Evolutionary conservation across 78 protist genomes (phyloP).

Genomic region (Acrasis kona): DNA sequence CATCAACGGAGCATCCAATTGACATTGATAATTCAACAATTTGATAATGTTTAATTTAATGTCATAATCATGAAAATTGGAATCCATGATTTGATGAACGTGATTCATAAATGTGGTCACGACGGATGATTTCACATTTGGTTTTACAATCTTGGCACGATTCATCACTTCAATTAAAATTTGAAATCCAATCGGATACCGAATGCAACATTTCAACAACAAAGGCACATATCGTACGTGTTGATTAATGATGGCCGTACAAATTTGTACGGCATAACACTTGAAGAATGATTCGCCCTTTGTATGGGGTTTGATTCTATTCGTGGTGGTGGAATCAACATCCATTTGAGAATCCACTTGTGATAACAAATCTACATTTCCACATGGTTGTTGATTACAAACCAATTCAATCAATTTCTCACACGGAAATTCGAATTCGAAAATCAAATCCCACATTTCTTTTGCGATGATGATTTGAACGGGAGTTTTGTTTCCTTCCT

Average conservation of each 20-base stretch:
- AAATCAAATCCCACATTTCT: background rate
- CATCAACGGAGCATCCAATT: background rate
- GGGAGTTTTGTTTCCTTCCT: background rate
- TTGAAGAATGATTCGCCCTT: background rate
- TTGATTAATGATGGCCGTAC: background rate
- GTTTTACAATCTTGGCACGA: too few relatives aligned
- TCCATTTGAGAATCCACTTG: background rate
- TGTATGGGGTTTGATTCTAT: background rate
- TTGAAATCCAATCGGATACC: too few relatives aligned
- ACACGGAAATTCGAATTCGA: background rate
- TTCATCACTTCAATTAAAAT: too few relatives aligned
- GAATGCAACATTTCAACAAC: background rate
- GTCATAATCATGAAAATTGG: too few relatives aligned
- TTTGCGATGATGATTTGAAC: background rate
- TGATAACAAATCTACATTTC: background rate
- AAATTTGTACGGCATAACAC: background rate
- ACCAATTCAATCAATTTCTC: background rate
- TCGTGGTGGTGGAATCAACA: background rate
- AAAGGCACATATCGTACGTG: background rate
- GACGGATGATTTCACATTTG: too few relatives aligned
- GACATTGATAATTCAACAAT: background rate
- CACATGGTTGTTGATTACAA: background rate
- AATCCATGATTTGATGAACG: too few relatives aligned
- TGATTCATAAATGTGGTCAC: too few relatives aligned
- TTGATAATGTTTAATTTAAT: too few relatives aligned